Evolutionary conservation across 352 stramenopile genomes (phyloP).

Genomic region (Detonula confervacea): DNA sequence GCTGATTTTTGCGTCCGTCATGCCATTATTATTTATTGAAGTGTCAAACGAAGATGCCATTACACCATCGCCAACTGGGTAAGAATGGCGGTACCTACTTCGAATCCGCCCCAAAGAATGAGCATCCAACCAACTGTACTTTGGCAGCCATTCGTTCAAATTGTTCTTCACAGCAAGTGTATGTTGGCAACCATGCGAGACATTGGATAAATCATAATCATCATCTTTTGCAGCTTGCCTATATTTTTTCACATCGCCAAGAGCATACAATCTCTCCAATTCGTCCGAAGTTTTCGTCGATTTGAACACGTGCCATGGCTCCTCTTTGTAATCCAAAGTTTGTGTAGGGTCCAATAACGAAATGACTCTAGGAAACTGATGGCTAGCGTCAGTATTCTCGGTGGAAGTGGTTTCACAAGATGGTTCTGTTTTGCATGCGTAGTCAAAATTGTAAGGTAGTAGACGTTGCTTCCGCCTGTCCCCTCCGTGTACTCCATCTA

Average conservation of each 20-base stretch:
- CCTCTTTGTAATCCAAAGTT: slow-evolving; percentile 67
- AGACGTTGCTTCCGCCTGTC: slow-evolving; percentile 29
- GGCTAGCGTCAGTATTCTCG: too few species aligned
- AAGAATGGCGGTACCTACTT: slow-evolving; percentile 45
- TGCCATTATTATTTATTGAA: neutral
- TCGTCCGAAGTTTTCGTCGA: slow-evolving; percentile 59
- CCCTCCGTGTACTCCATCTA: slow-evolving; percentile 27
- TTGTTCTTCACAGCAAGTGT: slow-evolving; percentile 42
- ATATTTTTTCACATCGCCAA: slow-evolving; percentile 8
- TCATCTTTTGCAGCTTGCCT: neutral
- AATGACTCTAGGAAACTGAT: slow-evolving; percentile 57
- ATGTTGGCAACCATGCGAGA: slow-evolving; percentile 31
- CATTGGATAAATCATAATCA: neutral
- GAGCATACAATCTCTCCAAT: slow-evolving; percentile 44
- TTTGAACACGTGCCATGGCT: slow-evolving; percentile 78
- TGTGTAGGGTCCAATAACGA: slow-evolving; percentile 63
- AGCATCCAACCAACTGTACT: slow-evolving; percentile 56
- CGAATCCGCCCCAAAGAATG: slow-evolving; percentile 51
- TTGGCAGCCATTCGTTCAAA: slow-evolving; percentile 22
- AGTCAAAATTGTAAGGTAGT: slow-evolving; percentile 54
- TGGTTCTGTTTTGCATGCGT: slow-evolving; percentile 26
- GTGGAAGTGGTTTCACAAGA: too few species aligned
- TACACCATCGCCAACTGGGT: slow-evolving; percentile 11
- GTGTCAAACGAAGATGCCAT: neutral
- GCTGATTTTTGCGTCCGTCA: neutral